Percentiles rank a stretch among this genome's conserved stretches.
Evolutionary conservation across 345 rosid genomes (phyloP).

Genomic region (Dipteronia dyeriana): DNA sequence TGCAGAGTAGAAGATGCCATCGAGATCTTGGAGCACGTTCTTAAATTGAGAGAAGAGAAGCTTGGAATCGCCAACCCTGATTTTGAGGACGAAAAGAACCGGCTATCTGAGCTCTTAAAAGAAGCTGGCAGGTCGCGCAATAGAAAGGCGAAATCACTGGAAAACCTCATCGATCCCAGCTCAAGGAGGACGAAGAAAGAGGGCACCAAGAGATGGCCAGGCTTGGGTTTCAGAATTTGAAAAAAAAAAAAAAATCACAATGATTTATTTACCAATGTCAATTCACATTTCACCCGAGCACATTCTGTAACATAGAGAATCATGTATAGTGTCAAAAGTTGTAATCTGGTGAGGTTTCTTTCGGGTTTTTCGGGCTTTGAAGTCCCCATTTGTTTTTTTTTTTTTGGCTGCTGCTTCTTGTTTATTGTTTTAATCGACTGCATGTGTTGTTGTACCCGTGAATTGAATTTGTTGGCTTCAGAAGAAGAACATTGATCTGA

Average conservation of each 20-base stretch:
- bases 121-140: conserved; percentile 93
- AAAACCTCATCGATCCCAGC: conserved; percentile 85
- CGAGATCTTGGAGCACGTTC: conserved; percentile 85
- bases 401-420: background rate
- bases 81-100: conserved; percentile 90
- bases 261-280: conserved; percentile 16
- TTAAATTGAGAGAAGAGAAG: conserved; percentile 93
- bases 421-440: conserved; percentile 37
- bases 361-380: conserved; percentile 17
- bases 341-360: conserved; percentile 34
- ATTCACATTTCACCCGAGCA: conserved; percentile 29
- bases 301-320: conserved; percentile 52
- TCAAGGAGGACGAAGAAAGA: conserved; percentile 80
- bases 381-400: conserved; percentile 22
- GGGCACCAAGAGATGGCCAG: conserved; percentile 80
- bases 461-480: conserved; percentile 25
- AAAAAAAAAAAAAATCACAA: background rate
- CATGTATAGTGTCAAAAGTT: conserved; percentile 51
- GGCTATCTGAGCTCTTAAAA: conserved; percentile 91
- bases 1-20: conserved; percentile 96
- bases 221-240: conserved; percentile 86
- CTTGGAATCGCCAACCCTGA: conserved; percentile 98
- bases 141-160: conserved; percentile 87
- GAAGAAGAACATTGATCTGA: conserved; percentile 28
- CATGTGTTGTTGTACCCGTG: conserved; percentile 33